These are phyloP conservation scores for Chloroidium sp. DNA, from an alignment of 163 green algal species.

Conservation along the genomic window DNA sequence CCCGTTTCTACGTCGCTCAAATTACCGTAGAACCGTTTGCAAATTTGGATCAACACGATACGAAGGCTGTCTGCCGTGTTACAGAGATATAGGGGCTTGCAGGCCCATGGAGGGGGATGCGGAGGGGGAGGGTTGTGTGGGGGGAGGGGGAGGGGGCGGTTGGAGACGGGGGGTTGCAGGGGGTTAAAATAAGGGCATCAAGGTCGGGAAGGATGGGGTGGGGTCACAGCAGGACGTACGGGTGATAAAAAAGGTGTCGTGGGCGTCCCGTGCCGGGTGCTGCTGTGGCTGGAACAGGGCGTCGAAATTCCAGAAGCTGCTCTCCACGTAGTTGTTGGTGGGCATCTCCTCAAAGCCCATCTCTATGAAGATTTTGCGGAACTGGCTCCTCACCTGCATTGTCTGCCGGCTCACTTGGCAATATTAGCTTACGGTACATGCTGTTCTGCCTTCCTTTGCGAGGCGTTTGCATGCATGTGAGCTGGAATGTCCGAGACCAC, in stretches of 20 bases:
- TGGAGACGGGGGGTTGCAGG: no score
- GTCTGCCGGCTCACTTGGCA: background rate
- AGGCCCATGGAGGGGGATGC: no score
- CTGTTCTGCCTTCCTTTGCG: no score
- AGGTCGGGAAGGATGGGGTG: no score
- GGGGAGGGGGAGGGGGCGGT: no score
- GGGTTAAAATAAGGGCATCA: no score
- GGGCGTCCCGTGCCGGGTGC: slow-evolving; percentile 92
- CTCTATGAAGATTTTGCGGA: slow-evolving; percentile 97
- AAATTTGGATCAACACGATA: no score
- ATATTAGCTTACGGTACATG: background rate
- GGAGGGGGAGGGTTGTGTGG: no score
- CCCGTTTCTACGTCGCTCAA: no score
- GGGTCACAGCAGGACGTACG: slow-evolving; percentile 10
- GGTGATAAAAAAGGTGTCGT: slow-evolving; percentile 99
- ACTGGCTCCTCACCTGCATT: slow-evolving; percentile 82
- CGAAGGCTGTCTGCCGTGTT: no score
- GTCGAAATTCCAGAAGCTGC: slow-evolving; percentile 99
- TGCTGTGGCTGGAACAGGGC: slow-evolving; percentile 98
- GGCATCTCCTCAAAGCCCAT: slow-evolving; percentile 99
- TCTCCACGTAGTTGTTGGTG: slow-evolving; percentile 88
- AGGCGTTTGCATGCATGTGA: slow-evolving; percentile 1
- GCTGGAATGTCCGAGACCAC: background rate
- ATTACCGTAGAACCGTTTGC: no score
- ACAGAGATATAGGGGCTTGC: no score